Conservation (phyloP, 2,329 filamentous ascomycete genomes). For the Aspergillus persii region DNA sequence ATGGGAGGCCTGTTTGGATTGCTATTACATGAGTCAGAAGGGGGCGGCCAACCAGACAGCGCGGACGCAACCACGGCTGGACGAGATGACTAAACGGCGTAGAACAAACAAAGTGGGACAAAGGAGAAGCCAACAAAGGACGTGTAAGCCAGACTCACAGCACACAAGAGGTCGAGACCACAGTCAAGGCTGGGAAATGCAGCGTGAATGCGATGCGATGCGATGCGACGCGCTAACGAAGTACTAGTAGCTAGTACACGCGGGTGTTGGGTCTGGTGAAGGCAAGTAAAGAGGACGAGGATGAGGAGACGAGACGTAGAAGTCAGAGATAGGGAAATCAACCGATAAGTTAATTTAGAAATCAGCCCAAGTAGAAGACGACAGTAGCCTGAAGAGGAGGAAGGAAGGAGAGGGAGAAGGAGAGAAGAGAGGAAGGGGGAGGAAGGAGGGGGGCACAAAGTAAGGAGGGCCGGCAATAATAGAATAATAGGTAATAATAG, state of each 20-base stretch:
- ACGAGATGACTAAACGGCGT: conserved; percentile 3
- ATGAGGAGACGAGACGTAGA: not conserved
- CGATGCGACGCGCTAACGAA: conserved; percentile 23
- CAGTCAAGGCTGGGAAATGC: conserved; percentile 16
- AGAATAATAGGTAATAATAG: conserved; percentile 11
- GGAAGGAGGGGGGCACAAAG: conserved; percentile 10
- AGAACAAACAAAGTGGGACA: not conserved
- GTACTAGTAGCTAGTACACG: conserved; percentile 13
- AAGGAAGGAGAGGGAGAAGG: conserved; percentile 9
- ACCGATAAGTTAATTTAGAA: not conserved
- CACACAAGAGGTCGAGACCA: conserved; percentile 1
- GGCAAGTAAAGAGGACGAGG: conserved; percentile 2
- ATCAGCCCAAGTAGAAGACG: not conserved
- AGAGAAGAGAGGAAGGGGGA: not conserved
- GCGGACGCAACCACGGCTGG: conserved; percentile 6
- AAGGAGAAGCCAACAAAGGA: not conserved
- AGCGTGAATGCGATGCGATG: conserved; percentile 16
- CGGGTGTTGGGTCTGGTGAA: conserved; percentile 10
- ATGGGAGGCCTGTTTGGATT: conserved; percentile 1
- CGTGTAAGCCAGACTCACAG: conserved; percentile 13
- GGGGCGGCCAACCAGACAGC: conserved; percentile 11
- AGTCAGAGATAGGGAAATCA: not conserved
- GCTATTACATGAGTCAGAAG: conserved; percentile 24
- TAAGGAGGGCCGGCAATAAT: conserved; percentile 15
- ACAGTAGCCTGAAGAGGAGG: not conserved